A percentile compares a stretch with the other conserved stretches of the same genome.
Conservation (phyloP, 306 rosid genomes). For the Trifolium pratense region DNA sequence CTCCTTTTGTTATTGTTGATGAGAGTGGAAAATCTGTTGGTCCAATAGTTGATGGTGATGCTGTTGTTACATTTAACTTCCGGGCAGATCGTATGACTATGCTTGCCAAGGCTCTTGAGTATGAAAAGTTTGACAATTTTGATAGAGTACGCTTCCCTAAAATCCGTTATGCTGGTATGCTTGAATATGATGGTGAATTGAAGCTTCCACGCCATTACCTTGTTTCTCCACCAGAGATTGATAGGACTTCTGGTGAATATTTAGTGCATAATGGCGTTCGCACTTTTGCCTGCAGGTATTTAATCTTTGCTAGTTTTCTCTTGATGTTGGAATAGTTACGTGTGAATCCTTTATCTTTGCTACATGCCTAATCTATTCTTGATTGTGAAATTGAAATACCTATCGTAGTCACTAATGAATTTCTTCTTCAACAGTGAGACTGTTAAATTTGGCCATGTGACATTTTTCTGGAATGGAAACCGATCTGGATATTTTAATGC, state of each 20-base stretch:
- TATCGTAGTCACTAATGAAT: slow-evolving; percentile 1
- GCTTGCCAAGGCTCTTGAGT: slow-evolving; percentile 96
- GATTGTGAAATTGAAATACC: slow-evolving; percentile 22
- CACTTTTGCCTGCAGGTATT: slow-evolving; percentile 96
- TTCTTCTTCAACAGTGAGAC: slow-evolving; percentile 73
- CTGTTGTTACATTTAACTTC: slow-evolving; percentile 93
- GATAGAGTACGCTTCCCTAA: slow-evolving; percentile 89
- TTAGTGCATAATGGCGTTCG: slow-evolving; percentile 78
- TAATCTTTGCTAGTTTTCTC: background rate
- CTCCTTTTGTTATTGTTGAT: slow-evolving; percentile 91
- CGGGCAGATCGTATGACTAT: slow-evolving; percentile 97
- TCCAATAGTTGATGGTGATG: slow-evolving; percentile 97
- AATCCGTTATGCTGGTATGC: slow-evolving; percentile 96
- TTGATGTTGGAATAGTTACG: background rate
- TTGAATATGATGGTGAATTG: slow-evolving; percentile 96
- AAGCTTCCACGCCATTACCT: slow-evolving; percentile 91
- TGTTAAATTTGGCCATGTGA: slow-evolving; percentile 97
- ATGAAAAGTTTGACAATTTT: slow-evolving; percentile 84
- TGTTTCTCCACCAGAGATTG: slow-evolving; percentile 95
- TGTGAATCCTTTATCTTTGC: slow-evolving; percentile 23
- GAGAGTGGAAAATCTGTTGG: slow-evolving; percentile 87
- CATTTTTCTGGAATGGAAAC: slow-evolving; percentile 99
- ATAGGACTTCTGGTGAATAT: slow-evolving; percentile 98
- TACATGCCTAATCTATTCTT: slow-evolving; percentile 25
- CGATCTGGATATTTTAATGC: slow-evolving; percentile 86